Evolutionary conservation across 257 asterid genomes (phyloP), one percentile per base, ranked within the genome.

Genomic region (Echium plantagineum): DNA sequence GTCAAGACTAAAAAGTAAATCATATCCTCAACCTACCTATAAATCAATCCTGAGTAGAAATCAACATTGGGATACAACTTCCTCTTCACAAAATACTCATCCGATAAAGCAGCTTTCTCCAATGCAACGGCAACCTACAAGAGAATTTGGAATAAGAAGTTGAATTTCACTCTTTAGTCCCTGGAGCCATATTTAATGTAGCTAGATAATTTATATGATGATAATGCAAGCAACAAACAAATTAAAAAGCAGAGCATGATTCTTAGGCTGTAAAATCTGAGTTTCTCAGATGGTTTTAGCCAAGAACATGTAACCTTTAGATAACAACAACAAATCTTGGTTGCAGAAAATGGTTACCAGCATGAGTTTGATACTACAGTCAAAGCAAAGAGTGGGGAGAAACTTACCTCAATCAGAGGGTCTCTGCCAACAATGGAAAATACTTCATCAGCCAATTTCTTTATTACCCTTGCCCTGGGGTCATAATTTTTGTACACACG

Each of bases 401-500:
- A 67, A 63, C 52, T 62, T 32, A 93, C 99, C 96, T 93, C 99
- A 35, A 93, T 93, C 7, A 93, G 86, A 68, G 97, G 99, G 85
- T 93, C 99, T 67, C 96, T 81, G 67, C 99, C 99, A 72, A 93
- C 97, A 73, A 89, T 89, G 32, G 99, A 83, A 65, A 93, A 93
- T 28, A 93, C 99, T 84, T 93, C 99, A 70, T 89, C 99, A 0
- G 99, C 91, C 49, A 93, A 91, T 74, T 72, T 80, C 81, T 83
- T 89, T 74, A 93, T 93, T 71, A 93, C 99, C 81, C 81, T 89
- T 49, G 99, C 97, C 32, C 99, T 83, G 18, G 99, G 99, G 69
- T 93, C 99, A 72, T 93, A 93, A 71, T 89, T 89, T 69, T 93
- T 93, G 84, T 93, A 93, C 56, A 93, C 99, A 64, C 99, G 99